A percentile compares a stretch with the other conserved stretches of the same genome.
Conservation (phyloP, 2,329 filamentous ascomycete species). For the Neopestalotiopsis rosae region DNA sequence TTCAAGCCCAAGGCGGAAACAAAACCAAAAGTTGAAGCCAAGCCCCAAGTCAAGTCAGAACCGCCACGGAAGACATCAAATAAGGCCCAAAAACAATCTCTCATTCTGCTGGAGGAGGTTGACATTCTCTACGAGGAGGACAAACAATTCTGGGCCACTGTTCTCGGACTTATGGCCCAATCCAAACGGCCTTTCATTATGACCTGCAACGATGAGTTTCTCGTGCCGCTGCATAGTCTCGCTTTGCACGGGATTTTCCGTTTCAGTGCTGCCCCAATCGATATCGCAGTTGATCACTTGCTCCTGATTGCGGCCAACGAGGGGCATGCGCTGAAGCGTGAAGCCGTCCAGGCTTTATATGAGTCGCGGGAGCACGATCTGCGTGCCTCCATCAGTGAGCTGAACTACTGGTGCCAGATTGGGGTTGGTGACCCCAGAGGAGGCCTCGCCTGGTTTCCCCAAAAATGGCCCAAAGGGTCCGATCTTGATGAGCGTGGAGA, state of each 20-base stretch:
- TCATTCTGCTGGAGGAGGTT: constrained; percentile 93
- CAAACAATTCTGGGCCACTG: constrained; percentile 89
- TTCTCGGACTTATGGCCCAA: constrained; percentile 77
- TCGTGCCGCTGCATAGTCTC: constrained; percentile 77
- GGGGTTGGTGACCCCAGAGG: constrained; percentile 87
- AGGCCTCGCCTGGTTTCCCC: constrained; percentile 88
- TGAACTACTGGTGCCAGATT: constrained; percentile 98
- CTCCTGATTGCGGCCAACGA: constrained; percentile 85
- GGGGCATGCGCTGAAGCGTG: constrained; percentile 77
- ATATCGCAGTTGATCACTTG: constrained; percentile 79
- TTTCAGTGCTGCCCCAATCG: constrained; percentile 68
- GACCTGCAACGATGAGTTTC: constrained; percentile 90
- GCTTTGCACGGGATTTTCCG: constrained; percentile 85
- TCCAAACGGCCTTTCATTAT: constrained; percentile 93
- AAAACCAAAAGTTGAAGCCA: constrained; percentile 27
- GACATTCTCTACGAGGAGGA: constrained; percentile 96
- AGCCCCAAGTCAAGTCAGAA: constrained; percentile 37
- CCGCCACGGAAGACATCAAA: constrained; percentile 34
- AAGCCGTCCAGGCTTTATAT: constrained; percentile 74
- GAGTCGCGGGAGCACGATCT: constrained; percentile 73
- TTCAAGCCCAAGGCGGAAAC: constrained; percentile 64
- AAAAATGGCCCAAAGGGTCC: constrained; percentile 74
- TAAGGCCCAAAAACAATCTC: constrained; percentile 82
- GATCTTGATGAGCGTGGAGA: constrained; percentile 73
- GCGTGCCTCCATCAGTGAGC: constrained; percentile 79